Percentiles rank a stretch among this genome's conserved stretches.
Evolutionary conservation across 164 flowering plant species (phyloP).

Genomic region (Litsea cubeba): DNA sequence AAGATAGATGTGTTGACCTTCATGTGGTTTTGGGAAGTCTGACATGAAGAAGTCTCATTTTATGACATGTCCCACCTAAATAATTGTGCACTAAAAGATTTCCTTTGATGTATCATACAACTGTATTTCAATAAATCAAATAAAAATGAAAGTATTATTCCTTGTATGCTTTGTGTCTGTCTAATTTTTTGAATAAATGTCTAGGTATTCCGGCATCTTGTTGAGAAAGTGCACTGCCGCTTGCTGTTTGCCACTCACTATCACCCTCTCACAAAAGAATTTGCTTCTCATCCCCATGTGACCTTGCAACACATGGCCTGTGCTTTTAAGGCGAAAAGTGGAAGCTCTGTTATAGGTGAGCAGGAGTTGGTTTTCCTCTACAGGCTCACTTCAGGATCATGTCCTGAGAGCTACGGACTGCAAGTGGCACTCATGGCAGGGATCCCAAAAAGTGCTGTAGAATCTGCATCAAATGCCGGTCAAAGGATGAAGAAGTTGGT

Average conservation of each 20-base stretch:
- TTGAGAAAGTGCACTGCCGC: slow-evolving; percentile 87
- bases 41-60: too few species aligned
- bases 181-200: not conserved
- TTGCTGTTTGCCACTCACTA: slow-evolving; percentile 93
- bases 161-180: not conserved
- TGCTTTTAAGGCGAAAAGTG: slow-evolving; percentile 36
- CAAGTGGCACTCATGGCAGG: slow-evolving; percentile 95
- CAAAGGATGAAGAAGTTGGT: slow-evolving; percentile 49
- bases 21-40: too few species aligned
- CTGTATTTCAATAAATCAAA: not conserved
- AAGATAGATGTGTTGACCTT: too few species aligned
- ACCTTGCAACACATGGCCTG: slow-evolving; percentile 88
- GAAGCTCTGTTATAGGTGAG: slow-evolving; percentile 21
- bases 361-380: slow-evolving; percentile 77
- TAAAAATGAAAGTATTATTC: not conserved
- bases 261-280: slow-evolving; percentile 91
- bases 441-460: slow-evolving; percentile 59
- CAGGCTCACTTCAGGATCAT: slow-evolving; percentile 73
- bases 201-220: slow-evolving; percentile 90
- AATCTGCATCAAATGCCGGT: slow-evolving; percentile 65
- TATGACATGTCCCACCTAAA: not conserved
- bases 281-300: slow-evolving; percentile 84
- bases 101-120: not conserved
- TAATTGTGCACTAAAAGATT: not conserved
- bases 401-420: slow-evolving; percentile 93